Evolutionary conservation across 2,329 filamentous ascomycete species (phyloP).

Genomic region (Aspergillus ruber): DNA sequence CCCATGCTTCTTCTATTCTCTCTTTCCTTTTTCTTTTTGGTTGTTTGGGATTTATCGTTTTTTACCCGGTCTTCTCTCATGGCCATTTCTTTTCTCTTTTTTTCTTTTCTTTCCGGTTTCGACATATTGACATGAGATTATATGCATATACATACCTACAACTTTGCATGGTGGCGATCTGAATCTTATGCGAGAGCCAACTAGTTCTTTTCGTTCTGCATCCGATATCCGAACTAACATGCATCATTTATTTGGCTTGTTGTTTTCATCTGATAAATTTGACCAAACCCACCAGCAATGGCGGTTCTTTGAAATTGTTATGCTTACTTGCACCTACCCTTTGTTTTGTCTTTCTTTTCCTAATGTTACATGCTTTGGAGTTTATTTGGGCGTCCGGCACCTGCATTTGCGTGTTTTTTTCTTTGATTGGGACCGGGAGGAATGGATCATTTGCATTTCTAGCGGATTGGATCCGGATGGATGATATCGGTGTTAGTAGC

Average conservation of each 20-base stretch:
- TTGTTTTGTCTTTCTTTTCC: too few relatives aligned
- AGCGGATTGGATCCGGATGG: slow-evolving; percentile 4
- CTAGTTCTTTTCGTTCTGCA: background rate
- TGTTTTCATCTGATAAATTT: background rate
- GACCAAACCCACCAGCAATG: background rate
- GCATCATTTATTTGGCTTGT: background rate
- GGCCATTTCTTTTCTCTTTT: background rate
- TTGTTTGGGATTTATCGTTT: background rate
- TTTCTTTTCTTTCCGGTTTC: background rate
- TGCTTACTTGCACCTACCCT: too few relatives aligned
- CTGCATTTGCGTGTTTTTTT: too few relatives aligned
- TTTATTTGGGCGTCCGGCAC: too few relatives aligned
- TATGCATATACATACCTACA: slow-evolving; percentile 1
- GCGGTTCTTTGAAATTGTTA: background rate
- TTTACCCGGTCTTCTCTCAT: too few relatives aligned
- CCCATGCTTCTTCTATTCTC: slow-evolving; percentile 1
- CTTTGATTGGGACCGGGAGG: slow-evolving; percentile 10
- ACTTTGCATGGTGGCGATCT: background rate
- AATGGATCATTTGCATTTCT: slow-evolving; percentile 16
- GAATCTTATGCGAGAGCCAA: background rate
- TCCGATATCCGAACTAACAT: background rate
- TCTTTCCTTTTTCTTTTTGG: slow-evolving; percentile 1
- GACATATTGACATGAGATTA: background rate
- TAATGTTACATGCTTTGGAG: too few relatives aligned
- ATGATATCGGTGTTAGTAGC: too few relatives aligned